phyloP scores from a whole-genome alignment of 768 basidiomycete genomes.

The Mrakia frigida region DNA sequence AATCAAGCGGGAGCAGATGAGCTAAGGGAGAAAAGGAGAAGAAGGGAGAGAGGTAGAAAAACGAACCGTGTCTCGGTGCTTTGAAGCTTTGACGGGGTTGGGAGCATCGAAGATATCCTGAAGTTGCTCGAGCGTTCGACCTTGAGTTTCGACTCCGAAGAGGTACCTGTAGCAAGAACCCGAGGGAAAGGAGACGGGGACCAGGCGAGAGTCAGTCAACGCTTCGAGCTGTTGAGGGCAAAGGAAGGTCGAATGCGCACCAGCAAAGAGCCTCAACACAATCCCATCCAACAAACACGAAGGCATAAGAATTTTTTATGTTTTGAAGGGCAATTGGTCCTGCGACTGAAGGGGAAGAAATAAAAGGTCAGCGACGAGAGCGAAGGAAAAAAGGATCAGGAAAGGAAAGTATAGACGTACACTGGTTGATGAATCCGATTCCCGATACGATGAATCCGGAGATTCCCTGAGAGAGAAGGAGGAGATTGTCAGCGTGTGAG shows the following conservation, averaged over 20 bases:
- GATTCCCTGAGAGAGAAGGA: background rate
- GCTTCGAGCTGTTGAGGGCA: background rate
- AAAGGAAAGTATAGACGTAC: constrained; percentile 45
- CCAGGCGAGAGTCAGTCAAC: background rate
- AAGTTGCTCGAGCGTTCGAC: constrained; percentile 25
- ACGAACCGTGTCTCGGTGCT: constrained; percentile 4
- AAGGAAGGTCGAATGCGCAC: background rate
- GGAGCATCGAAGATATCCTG: constrained; percentile 21
- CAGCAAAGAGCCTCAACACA: constrained; percentile 7
- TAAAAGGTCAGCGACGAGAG: background rate
- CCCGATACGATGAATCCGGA: constrained; percentile 40
- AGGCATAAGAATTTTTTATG: background rate
- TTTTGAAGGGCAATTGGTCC: background rate
- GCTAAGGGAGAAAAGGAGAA: background rate
- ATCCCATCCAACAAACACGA: constrained; percentile 22
- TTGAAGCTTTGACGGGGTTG: constrained; percentile 20
- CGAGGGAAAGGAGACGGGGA: background rate
- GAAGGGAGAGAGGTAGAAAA: background rate
- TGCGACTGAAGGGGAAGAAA: background rate
- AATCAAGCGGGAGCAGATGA: background rate
- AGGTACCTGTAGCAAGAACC: background rate
- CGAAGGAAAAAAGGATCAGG: too few relatives aligned
- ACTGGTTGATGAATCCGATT: constrained; percentile 35
- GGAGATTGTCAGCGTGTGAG: background rate
- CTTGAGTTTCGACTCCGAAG: constrained; percentile 13